Conservation (phyloP, 225 moss, liverwort and hornwort species). For the Climacium dendroides region DNA sequence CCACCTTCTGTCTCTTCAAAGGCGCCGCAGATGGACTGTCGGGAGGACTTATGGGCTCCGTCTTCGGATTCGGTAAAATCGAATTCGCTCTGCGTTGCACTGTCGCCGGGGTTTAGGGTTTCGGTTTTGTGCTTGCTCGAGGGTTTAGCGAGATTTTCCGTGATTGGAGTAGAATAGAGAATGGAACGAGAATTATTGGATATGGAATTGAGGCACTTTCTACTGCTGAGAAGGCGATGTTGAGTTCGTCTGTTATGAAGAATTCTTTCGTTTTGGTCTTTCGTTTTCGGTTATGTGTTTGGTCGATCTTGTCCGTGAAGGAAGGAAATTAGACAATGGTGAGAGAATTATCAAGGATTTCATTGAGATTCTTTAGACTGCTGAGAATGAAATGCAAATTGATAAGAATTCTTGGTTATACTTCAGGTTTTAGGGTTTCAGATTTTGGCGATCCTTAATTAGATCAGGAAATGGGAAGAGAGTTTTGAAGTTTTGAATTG, state of each 20-base stretch:
- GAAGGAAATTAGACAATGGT: neutral
- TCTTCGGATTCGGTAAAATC: slow-evolving; percentile 72
- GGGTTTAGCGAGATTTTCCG: neutral
- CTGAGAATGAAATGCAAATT: neutral
- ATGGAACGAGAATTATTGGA: neutral
- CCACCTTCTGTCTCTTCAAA: slow-evolving; percentile 43
- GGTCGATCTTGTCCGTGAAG: neutral
- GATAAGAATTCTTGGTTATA: neutral
- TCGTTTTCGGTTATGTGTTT: neutral
- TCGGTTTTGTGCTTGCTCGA: neutral
- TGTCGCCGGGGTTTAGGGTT: neutral
- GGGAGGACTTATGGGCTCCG: slow-evolving; percentile 80
- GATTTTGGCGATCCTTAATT: neutral
- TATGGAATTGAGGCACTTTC: neutral
- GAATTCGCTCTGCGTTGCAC: neutral
- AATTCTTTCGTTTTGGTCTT: neutral
- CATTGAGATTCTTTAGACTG: too few relatives aligned
- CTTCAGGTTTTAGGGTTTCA: neutral
- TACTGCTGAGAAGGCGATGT: neutral
- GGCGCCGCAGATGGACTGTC: slow-evolving; percentile 49
- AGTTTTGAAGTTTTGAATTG: neutral
- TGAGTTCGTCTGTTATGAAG: neutral
- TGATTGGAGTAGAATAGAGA: too few relatives aligned
- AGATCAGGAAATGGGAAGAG: neutral
- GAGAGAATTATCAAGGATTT: neutral